Base-by-base conservation (phyloP, 164 flowering plant species). In the grape (Vitis vinifera) region DNA sequence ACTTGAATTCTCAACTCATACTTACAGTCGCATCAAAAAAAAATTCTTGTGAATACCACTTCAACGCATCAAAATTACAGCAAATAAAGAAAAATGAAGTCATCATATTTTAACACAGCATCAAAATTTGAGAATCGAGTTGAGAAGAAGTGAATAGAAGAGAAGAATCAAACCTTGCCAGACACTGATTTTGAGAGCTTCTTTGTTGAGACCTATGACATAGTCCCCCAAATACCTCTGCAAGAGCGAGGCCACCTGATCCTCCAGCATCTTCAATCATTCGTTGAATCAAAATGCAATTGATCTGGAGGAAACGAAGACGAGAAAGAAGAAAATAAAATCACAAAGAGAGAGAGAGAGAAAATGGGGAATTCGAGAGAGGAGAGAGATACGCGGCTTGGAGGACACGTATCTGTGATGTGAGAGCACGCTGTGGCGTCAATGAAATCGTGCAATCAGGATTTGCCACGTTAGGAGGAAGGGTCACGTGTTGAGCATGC, bases 181-280 rank as follows among this genome's bases (percentile, higher is more conserved):
- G 30, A 91, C 98, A 67, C 99, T 96, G 87, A 96, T 96, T 73
- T 90, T 96, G 65, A 96, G 94, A 62, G 97, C 99, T 77, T 96
- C 98, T 75, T 89, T 93, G 71, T 71, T 93, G 75, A 95, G 92
- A 2, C 99, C 99, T 62, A 57, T 55, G 23, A 95, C 97, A 71
- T 93, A 95, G 70, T 95, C 89, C 37, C 99, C 99, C 48, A 95
- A 79, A 69, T 91, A 95, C 77, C 81, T 90, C 90, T 95, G 98
- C 68, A 95, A 76, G 71, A 95, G 74, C 59, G 71, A 81, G 65
- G 99, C 91, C 4, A 95, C 99, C 71, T 95, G 99, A 87, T 95
- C 99, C 75, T 95, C 98, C 91, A 95, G 89, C 99, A 95, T 95
- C 81, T 69, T 82, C 50, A 62, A 61, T 31, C 29, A 60, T 37